Base-by-base conservation (phyloP, 2,329 filamentous ascomycete species). In the Camillea tinctor region DNA sequence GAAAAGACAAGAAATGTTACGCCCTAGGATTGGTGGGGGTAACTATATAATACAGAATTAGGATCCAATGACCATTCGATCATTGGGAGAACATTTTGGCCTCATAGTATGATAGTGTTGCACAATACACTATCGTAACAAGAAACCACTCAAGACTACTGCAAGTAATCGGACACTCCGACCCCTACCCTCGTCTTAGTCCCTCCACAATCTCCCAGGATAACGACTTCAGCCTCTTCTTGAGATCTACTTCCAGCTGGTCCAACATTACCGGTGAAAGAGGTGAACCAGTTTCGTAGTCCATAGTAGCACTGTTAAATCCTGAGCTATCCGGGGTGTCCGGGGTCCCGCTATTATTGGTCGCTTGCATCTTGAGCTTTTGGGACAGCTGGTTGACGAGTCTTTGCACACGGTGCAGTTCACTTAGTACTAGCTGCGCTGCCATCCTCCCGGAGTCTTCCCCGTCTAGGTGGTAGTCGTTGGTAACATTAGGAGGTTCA, bases 381-480 rank as follows among this genome's bases (percentile, higher is more conserved):
- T 17, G 40, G 13, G 40, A 55, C 20, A 55, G 54, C 22, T 50
- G 40, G 52, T 71, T 71, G 1, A 75, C 63, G 4, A 76, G 60
- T 13, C 66, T 60, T 60, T 73, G 73, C 7, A 72, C 73, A 40
- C 70, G 72, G 60, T 76, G 72, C 48, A 77, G 64, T 58, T 77
- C 72, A 50, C 69, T 65, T 19, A 77, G 69, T 17, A 77, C 68
- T 11, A 73, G 63, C 66, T 76, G 74, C n/a, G 71, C 69, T 1
- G 68, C 66, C 64, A 71, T 68, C 21, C 71, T 66, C 9, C 52
- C 61, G 2, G 53, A 54, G 50, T 73, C 67, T 13, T 66, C 36
- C 36, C 36, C 36, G 36, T 44, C 36, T n/a, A 44, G 36, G n/a
- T 15, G n/a, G 36, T 44, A 44, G 36, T 44, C 36, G 36, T 15